Conservation (phyloP, 768 basidiomycete species). For the Leccinum disarticulatum region DNA sequence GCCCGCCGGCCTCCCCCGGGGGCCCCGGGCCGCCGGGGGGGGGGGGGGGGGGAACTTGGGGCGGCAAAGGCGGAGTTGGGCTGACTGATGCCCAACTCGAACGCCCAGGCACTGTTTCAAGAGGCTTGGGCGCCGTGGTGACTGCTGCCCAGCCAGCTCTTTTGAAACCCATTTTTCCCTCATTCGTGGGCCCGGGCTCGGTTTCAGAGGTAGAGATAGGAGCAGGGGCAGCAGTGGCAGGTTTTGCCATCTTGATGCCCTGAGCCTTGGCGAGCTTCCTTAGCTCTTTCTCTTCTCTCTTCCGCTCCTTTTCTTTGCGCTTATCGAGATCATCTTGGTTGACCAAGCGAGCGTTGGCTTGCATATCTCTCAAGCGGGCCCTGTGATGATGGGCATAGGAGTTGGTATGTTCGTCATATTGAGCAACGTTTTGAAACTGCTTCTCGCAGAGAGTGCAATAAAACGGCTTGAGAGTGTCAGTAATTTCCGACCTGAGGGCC, state of each 20-base stretch:
- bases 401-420: constrained; percentile 88
- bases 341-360: constrained; percentile 66
- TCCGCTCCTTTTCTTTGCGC: constrained; percentile 83
- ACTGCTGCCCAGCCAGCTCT: constrained; percentile 53
- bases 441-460: constrained; percentile 85
- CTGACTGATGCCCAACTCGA: constrained; percentile 18
- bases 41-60: constrained; percentile 8
- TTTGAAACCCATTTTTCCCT: constrained; percentile 34
- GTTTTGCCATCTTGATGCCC: constrained; percentile 64
- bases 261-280: constrained; percentile 81
- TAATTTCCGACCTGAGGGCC: constrained; percentile 68
- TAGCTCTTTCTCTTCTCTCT: constrained; percentile 82
- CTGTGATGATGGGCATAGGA: constrained; percentile 88
- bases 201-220: constrained; percentile 19
- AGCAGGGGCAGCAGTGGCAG: constrained; percentile 18
- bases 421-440: constrained; percentile 82
- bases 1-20: too few relatives aligned
- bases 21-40: too few relatives aligned
- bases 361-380: constrained; percentile 80
- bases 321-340: constrained; percentile 67
- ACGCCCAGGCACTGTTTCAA: constrained; percentile 12
- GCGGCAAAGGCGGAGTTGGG: constrained; percentile 24
- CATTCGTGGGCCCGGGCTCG: constrained; percentile 15
- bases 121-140: constrained; percentile 9
- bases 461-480: constrained; percentile 66